Evolutionary conservation across 2,329 filamentous ascomycete species (phyloP).

Genomic region (Pseudopithomyces maydicus): DNA sequence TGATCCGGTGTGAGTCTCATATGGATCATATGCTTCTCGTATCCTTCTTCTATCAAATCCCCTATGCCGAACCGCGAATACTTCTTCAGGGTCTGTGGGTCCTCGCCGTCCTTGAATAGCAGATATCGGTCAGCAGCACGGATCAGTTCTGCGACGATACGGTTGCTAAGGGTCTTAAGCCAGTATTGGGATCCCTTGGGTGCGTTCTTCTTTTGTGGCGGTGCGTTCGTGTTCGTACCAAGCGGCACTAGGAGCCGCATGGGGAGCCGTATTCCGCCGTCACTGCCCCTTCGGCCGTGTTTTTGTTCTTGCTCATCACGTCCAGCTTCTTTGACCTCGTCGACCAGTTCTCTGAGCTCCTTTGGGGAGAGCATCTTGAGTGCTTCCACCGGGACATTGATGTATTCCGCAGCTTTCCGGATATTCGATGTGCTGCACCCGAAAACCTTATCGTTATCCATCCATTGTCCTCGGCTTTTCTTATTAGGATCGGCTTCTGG

Average conservation of each 20-base stretch:
- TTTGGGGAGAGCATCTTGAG: not conserved
- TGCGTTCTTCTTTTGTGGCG: not conserved
- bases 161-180: not conserved
- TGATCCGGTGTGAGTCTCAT: not conserved
- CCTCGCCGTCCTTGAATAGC: not conserved
- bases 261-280: no score
- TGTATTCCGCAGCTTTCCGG: not conserved
- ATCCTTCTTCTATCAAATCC: not conserved
- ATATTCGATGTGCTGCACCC: not conserved
- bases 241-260: no score
- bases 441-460: not conserved
- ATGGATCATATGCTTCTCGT: not conserved
- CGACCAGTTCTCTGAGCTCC: not conserved
- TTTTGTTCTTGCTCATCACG: no score
- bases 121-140: not conserved
- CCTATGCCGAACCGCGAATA: not conserved
- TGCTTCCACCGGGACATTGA: not conserved
- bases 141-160: not conserved
- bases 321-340: not conserved
- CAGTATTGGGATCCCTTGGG: not conserved
- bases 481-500: not conserved
- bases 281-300: no score
- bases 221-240: not conserved
- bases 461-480: not conserved
- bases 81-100: not conserved